These are phyloP conservation scores for Jaltomata sinuosa DNA, from an alignment of 257 asterid genomes.

Conservation along the genomic window DNA sequence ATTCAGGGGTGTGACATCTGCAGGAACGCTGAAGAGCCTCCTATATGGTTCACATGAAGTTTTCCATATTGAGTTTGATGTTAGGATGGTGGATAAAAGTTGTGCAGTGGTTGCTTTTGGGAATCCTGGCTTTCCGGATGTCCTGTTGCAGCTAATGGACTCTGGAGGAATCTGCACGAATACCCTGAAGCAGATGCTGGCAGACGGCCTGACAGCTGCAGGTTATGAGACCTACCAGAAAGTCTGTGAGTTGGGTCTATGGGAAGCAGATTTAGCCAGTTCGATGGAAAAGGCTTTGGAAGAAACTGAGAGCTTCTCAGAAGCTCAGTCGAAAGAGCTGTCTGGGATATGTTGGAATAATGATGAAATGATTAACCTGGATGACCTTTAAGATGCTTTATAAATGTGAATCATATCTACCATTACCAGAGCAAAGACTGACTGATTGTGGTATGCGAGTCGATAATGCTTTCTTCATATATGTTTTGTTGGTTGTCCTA, in stretches of 20 bases:
- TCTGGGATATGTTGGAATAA: slow-evolving; percentile 44
- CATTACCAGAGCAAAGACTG: background rate
- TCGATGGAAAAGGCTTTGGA: slow-evolving; percentile 51
- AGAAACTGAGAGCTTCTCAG: slow-evolving; percentile 26
- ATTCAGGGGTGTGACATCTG: slow-evolving; percentile 50
- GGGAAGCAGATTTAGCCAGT: slow-evolving; percentile 59
- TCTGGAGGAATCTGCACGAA: slow-evolving; percentile 28
- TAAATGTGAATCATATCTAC: background rate
- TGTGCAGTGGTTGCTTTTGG: slow-evolving; percentile 70
- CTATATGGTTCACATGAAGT: slow-evolving; percentile 44
- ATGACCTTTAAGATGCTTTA: slow-evolving; percentile 39
- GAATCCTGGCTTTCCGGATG: slow-evolving; percentile 37
- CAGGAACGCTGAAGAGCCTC: slow-evolving; percentile 43
- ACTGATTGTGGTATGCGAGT: background rate
- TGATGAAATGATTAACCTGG: slow-evolving; percentile 59
- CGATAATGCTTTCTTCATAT: background rate
- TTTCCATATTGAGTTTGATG: slow-evolving; percentile 49
- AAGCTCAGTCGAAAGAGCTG: slow-evolving; percentile 24
- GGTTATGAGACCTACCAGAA: slow-evolving; percentile 45
- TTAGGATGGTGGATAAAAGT: slow-evolving; percentile 57
- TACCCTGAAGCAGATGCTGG: slow-evolving; percentile 36
- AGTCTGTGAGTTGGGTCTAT: slow-evolving; percentile 38
- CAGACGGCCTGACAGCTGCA: slow-evolving; percentile 57
- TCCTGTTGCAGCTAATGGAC: slow-evolving; percentile 41
- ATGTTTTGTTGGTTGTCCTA: background rate